Evolutionary conservation across 768 basidiomycete species (phyloP), one percentile per base, ranked within the genome.

Genomic region (Lactarius akahatsu): DNA sequence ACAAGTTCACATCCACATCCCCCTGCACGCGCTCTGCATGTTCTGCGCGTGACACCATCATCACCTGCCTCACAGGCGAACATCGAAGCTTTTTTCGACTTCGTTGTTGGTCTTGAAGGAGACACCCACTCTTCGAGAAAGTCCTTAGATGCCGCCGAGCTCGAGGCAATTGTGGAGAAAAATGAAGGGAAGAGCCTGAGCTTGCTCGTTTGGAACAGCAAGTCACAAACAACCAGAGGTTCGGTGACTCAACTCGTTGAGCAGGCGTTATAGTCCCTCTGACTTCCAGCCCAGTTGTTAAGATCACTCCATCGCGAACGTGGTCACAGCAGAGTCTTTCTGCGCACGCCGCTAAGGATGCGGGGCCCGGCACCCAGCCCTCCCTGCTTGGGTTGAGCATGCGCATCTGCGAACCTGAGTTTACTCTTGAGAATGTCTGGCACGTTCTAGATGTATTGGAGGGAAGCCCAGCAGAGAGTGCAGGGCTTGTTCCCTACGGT

Each of bases 391-490:
- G 97, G 0, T 81, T 99, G 8, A 94, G 91, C 73, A 89, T 98
- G 86, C 86, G 96, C 26, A 84, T 98, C 74, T 99, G 97, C 74
- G 86, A 92, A 74, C 95, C 96, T 4, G 89, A 92, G 71, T 82
- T 85, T 59, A 91, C 96, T 18, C 80, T 92, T 23, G 94, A 98
- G 73, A 93, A 91, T 69, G 95, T 99, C 6, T 99, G 97, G 96
- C 97, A 98, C 77, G 94, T 99, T 47, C 81, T 99, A 56, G 97
- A 99, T 74, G 94, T 99, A 16, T 79, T 96, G 47, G 96, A 99
- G 76, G 96, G 94, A 26, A 92, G 90, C 69, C 97, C 97, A 7
- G 97, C 96, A 10, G 96, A 98, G 80, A 92, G 90, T 72, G 94
- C 95, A 7, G 96, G 96, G 3, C 85, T 98, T 13, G 97, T 99